Conservation (phyloP, 83 land plant genomes). For the Thuja plicata region DNA sequence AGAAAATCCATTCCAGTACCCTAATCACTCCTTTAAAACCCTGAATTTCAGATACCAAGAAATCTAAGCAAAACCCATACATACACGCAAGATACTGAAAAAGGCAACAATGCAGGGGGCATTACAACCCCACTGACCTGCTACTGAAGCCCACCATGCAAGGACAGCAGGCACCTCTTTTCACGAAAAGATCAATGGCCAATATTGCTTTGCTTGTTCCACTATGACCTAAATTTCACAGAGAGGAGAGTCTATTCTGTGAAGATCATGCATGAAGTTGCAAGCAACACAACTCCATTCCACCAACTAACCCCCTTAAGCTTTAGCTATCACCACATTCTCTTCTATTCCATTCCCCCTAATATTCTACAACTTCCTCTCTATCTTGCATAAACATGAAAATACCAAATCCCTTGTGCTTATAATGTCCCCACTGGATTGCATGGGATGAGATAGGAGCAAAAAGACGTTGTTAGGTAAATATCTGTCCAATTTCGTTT, state of each 20-base stretch:
- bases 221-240: not conserved
- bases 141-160: slow-evolving; percentile 3
- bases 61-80: not conserved
- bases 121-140: not conserved
- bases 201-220: not conserved
- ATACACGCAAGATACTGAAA: not conserved
- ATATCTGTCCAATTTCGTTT: not conserved
- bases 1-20: not conserved
- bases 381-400: not conserved
- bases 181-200: not conserved
- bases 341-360: not conserved
- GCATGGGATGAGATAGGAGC: not conserved
- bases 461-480: not conserved
- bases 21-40: not conserved
- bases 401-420: not conserved
- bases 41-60: not conserved
- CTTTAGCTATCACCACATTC: not conserved
- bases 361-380: not conserved
- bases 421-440: not conserved
- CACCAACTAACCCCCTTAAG: not conserved
- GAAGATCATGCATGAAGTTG: not conserved
- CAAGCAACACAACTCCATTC: not conserved
- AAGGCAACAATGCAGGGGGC: not conserved
- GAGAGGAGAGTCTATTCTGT: not conserved
- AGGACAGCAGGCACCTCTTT: not conserved